phyloP scores from a whole-genome alignment of 2,329 filamentous ascomycete genomes.

The Cercospora sojina region DNA sequence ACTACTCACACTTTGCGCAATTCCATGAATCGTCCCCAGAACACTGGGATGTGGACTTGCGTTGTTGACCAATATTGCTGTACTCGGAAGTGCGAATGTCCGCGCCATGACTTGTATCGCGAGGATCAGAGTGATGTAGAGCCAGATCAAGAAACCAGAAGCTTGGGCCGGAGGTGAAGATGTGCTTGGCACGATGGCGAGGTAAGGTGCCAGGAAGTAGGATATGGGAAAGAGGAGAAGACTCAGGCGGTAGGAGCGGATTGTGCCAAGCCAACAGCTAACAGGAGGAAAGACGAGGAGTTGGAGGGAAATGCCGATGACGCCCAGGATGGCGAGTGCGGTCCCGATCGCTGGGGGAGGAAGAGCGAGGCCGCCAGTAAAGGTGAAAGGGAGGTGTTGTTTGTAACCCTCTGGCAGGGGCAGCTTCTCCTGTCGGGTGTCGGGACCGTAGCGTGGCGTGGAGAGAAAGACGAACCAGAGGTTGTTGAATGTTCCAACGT shows the following conservation, averaged over 20 bases:
- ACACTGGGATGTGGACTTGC: slow-evolving; percentile 57
- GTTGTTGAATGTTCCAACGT: slow-evolving; percentile 51
- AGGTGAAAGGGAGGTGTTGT: slow-evolving; percentile 45
- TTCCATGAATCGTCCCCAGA: slow-evolving; percentile 58
- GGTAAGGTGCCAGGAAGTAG: slow-evolving; percentile 46
- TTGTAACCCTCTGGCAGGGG: slow-evolving; percentile 41
- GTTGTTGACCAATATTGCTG: slow-evolving; percentile 62
- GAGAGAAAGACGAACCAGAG: slow-evolving; percentile 54
- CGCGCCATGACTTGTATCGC: slow-evolving; percentile 48
- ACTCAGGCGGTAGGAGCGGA: slow-evolving; percentile 43
- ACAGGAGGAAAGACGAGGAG: slow-evolving; percentile 48
- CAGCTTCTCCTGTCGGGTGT: slow-evolving; percentile 31
- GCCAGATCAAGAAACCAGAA: slow-evolving; percentile 45
- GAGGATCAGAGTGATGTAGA: slow-evolving; percentile 43
- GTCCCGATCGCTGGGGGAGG: slow-evolving; percentile 50
- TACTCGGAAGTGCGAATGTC: slow-evolving; percentile 56
- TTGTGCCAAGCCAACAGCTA: slow-evolving; percentile 44
- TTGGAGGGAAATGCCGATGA: slow-evolving; percentile 50
- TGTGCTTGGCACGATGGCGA: slow-evolving; percentile 45
- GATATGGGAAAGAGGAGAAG: slow-evolving; percentile 48
- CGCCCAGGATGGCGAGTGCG: slow-evolving; percentile 49
- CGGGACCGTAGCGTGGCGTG: slow-evolving; percentile 44
- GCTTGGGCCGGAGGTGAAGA: slow-evolving; percentile 42
- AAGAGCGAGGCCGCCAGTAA: slow-evolving; percentile 51
- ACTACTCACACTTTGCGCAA: slow-evolving; percentile 57